A percentile compares a stretch with the other conserved stretches of the same genome.
Evolutionary conservation across 108 stramenopile genomes (phyloP).

Genomic region (Nitzschia sp.): DNA sequence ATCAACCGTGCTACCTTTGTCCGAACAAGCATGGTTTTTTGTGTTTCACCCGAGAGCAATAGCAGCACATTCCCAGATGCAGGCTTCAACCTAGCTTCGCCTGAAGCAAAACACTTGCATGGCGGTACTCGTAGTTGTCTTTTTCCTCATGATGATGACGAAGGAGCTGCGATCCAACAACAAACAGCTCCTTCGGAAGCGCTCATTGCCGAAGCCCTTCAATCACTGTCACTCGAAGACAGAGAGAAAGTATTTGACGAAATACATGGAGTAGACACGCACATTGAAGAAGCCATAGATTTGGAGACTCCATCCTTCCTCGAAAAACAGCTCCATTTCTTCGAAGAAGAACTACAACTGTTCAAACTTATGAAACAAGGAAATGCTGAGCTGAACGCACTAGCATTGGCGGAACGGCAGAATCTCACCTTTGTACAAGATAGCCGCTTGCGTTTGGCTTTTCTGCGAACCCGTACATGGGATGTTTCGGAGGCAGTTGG

Average conservation of each 20-base stretch:
- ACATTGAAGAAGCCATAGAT: not conserved
- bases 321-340: not conserved
- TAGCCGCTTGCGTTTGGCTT: not conserved
- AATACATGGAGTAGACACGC: conserved; percentile 16
- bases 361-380: not conserved
- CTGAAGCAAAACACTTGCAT: too few species aligned
- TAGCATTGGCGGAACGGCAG: not conserved
- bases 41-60: too few species aligned
- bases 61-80: too few species aligned
- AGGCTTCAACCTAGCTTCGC: too few species aligned
- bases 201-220: conserved; percentile 7
- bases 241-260: conserved; percentile 20
- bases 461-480: not conserved
- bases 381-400: not conserved
- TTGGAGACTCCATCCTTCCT: conserved; percentile 13
- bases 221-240: conserved; percentile 6
- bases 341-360: not conserved
- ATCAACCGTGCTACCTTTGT: too few species aligned
- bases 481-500: not conserved
- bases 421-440: not conserved
- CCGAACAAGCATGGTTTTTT: too few species aligned
- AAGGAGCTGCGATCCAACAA: too few species aligned
- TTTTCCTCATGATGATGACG: too few species aligned
- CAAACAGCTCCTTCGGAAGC: not conserved
- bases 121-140: too few species aligned